Evolutionary conservation across 164 flowering plant genomes (phyloP).

Genomic region (Cinnamomum micranthum): DNA sequence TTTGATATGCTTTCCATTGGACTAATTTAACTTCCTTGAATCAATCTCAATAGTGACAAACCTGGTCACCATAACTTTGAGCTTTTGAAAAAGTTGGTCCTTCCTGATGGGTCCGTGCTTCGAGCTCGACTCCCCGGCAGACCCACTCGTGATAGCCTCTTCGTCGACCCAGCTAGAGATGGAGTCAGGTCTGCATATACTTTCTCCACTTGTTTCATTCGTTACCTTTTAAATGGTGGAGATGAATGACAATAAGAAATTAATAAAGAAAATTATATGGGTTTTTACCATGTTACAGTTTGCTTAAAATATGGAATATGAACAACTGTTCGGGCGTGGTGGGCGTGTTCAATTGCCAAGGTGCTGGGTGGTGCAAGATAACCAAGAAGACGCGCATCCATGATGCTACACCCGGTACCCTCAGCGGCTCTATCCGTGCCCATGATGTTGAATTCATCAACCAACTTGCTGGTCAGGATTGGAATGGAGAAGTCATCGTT

Average conservation of each 20-base stretch:
- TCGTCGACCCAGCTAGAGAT: conserved; percentile 92
- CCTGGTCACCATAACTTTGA: conserved; percentile 74
- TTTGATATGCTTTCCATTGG: background rate
- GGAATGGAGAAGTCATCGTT: conserved; percentile 66
- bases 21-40: background rate
- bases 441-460: conserved; percentile 58
- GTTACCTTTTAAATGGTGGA: background rate
- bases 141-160: conserved; percentile 85
- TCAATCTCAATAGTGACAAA: conserved; percentile 47
- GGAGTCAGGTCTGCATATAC: conserved; percentile 55
- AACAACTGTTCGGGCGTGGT: conserved; percentile 86
- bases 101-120: conserved; percentile 98
- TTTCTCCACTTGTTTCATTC: background rate
- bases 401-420: conserved; percentile 74
- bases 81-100: conserved; percentile 78
- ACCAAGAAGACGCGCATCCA: conserved; percentile 83
- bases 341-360: conserved; percentile 98
- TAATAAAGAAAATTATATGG: background rate
- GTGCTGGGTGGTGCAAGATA: conserved; percentile 94
- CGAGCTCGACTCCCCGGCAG: conserved; percentile 90
- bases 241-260: background rate
- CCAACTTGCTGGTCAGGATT: conserved; percentile 60
- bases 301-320: conserved; percentile 89
- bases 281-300: conserved; percentile 37
- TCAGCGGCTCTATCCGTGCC: conserved; percentile 58